These are phyloP conservation scores for Phycomyces blakesleeanus DNA, from an alignment of 192 early-diverging fungal genomes.

Conservation along the genomic window DNA sequence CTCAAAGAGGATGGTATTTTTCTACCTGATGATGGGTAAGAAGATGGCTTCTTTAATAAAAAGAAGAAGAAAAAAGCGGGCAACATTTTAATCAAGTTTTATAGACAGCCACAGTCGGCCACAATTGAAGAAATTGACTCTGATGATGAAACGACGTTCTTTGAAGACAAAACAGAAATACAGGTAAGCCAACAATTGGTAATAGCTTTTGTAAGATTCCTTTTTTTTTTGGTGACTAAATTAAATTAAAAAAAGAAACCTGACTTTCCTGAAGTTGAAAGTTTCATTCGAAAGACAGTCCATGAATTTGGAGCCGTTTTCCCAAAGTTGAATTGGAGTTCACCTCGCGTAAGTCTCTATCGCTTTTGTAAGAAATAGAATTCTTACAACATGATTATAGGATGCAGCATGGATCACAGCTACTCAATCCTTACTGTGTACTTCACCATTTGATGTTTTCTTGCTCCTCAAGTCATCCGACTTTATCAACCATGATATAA, in stretches of 20 bases:
- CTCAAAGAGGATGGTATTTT: constrained; percentile 82
- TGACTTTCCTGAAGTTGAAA: constrained; percentile 63
- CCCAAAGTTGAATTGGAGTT: constrained; percentile 95
- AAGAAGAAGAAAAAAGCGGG: too few species aligned
- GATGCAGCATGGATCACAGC: constrained; percentile 91
- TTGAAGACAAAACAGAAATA: constrained; percentile 27
- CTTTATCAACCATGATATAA: constrained; percentile 83
- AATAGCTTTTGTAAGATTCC: neutral
- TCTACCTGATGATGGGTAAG: constrained; percentile 67
- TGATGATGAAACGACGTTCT: constrained; percentile 25
- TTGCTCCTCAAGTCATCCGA: constrained; percentile 90
- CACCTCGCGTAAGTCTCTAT: constrained; percentile 61
- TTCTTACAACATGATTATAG: constrained; percentile 1
- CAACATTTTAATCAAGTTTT: too few species aligned
- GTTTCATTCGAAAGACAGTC: constrained; percentile 61
- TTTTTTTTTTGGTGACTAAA: constrained; percentile 1
- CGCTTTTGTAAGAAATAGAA: too few species aligned
- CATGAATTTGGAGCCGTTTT: constrained; percentile 75
- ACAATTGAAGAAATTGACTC: constrained; percentile 30
- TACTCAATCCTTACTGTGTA: constrained; percentile 78
- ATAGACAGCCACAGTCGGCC: constrained; percentile 31
- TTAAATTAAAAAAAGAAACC: constrained; percentile 32
- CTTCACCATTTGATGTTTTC: constrained; percentile 72
- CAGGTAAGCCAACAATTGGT: neutral
- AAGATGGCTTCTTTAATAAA: neutral